Evolutionary conservation across 345 rosid genomes (phyloP).

Genomic region (Rhodomyrtus tomentosa): DNA sequence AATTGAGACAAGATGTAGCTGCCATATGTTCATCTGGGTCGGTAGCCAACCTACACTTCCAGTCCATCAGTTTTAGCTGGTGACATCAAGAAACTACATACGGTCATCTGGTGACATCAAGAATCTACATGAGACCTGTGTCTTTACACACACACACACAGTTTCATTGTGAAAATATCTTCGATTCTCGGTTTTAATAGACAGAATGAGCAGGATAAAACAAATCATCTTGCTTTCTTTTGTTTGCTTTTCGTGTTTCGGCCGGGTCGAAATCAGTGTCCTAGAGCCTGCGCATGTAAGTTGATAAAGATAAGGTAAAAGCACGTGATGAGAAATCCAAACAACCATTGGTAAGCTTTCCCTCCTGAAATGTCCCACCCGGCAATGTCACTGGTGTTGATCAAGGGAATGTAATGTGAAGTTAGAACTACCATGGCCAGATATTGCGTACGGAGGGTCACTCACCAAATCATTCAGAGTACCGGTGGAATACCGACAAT

Average conservation of each 20-base stretch:
- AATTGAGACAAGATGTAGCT: slow-evolving; percentile 34
- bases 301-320: neutral
- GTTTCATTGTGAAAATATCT: neutral
- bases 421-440: neutral
- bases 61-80: slow-evolving; percentile 45
- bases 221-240: neutral
- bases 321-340: neutral
- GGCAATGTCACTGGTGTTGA: neutral
- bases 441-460: neutral
- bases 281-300: neutral
- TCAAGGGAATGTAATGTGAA: neutral
- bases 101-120: neutral
- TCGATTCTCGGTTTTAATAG: neutral
- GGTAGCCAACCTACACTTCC: slow-evolving; percentile 23
- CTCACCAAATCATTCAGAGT: neutral
- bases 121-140: neutral
- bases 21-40: slow-evolving; percentile 21
- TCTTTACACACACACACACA: neutral
- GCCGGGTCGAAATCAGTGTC: neutral
- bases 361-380: neutral
- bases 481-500: neutral
- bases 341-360: neutral
- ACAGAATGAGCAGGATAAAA: neutral
- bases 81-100: slow-evolving; percentile 4
- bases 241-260: neutral